phyloP scores from a whole-genome alignment of 2,329 filamentous ascomycete genomes.

The Penicillium decumbens region DNA sequence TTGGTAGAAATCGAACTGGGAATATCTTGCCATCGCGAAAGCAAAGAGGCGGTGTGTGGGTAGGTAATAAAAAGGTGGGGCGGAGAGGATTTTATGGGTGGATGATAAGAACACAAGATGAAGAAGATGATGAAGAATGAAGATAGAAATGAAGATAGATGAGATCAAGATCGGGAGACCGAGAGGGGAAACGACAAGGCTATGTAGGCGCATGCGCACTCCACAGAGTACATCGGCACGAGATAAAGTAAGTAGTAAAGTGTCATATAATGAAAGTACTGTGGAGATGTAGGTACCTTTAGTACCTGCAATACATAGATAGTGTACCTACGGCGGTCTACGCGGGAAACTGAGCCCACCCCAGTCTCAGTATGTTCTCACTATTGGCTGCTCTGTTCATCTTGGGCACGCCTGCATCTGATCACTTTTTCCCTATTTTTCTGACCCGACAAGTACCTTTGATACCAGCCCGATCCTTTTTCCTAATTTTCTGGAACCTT shows the following conservation, averaged over 20 bases:
- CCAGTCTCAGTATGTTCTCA: background rate
- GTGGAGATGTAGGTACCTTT: too few relatives aligned
- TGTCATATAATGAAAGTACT: background rate
- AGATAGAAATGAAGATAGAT: conserved; percentile 6
- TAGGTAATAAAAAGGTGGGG: conserved; percentile 6
- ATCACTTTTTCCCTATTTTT: background rate
- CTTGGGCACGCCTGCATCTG: conserved; percentile 37
- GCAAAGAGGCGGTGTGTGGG: conserved; percentile 27
- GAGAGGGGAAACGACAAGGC: background rate
- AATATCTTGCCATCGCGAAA: conserved; percentile 42
- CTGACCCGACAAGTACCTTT: background rate
- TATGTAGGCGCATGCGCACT: background rate
- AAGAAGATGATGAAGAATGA: background rate
- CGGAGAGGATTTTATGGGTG: background rate
- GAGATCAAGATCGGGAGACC: conserved; percentile 2
- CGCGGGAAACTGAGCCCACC: conserved; percentile 8
- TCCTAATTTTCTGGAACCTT: background rate
- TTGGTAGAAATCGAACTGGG: conserved; percentile 44
- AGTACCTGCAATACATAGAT: background rate
- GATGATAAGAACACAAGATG: background rate
- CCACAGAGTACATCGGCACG: background rate
- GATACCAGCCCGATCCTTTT: background rate
- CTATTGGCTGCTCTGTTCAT: conserved; percentile 71
- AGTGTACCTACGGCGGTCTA: conserved; percentile 15
- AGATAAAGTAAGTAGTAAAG: background rate